These are phyloP conservation scores for Paraconiothyrium sp. DNA, from an alignment of 2,329 filamentous ascomycete species.

Conservation along the genomic window DNA sequence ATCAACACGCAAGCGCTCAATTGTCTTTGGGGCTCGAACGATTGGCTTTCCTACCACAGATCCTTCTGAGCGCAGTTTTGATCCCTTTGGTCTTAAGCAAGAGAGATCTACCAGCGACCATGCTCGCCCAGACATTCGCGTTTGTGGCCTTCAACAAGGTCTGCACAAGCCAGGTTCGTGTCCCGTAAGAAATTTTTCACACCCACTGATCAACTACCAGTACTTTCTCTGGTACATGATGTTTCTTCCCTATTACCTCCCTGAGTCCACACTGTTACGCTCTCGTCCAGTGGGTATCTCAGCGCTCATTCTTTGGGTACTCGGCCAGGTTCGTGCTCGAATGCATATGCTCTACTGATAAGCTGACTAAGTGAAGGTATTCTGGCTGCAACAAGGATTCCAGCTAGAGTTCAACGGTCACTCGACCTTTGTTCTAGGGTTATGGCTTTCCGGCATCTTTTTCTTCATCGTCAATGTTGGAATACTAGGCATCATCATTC, in stretches of 20 bases:
- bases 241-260: constrained; percentile 90
- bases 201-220: constrained; percentile 56
- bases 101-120: constrained; percentile 79
- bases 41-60: constrained; percentile 87
- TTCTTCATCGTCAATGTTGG: constrained; percentile 91
- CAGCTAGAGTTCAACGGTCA: constrained; percentile 69
- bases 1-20: constrained; percentile 40
- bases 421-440: constrained; percentile 84
- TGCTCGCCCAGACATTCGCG: constrained; percentile 95
- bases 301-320: constrained; percentile 77
- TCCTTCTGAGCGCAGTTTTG: constrained; percentile 79
- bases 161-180: constrained; percentile 89
- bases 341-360: not conserved
- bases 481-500: constrained; percentile 82
- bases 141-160: constrained; percentile 99
- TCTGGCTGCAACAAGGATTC: constrained; percentile 62
- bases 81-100: constrained; percentile 82
- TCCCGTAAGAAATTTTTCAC: not conserved
- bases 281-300: constrained; percentile 68
- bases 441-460: constrained; percentile 77
- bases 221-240: constrained; percentile 99
- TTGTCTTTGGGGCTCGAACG: constrained; percentile 70
- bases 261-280: constrained; percentile 75
- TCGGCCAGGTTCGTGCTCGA: constrained; percentile 66
- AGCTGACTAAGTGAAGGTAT: constrained; percentile 34